Evolutionary conservation across 495 filamentous ascomycete species (phyloP), one percentile per base, ranked within the genome.

Genomic region (Aspergillus cavernicola): DNA sequence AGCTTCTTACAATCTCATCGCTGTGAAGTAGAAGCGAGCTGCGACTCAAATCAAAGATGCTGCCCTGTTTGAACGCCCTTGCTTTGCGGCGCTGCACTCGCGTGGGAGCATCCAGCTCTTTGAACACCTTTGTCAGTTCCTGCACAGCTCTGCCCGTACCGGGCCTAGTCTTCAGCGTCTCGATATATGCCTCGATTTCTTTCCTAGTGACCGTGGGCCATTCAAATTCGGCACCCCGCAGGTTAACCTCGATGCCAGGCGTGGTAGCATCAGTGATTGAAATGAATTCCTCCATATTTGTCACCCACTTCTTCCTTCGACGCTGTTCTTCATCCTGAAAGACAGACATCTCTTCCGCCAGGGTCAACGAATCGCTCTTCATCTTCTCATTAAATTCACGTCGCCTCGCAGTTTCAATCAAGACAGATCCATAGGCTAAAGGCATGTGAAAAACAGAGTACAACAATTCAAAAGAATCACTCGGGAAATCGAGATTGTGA

Each of bases 41-140:
- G 53, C 83, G 83, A 29, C 90, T 88, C 51, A 75, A 36, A 60
- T 97, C 93, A 59, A 97, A 91, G 11, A 99, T 79, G 60, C 92
- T 97, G 35, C 93, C 95, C 59, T 91, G 89, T 62, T 96, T 97
- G 78, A 99, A 97, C 0, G 89, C 90, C 61, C 91, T 95, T 33
- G 89, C 83, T 43, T 88, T 80, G 65, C 87, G 89, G 39, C 82
- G 79, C 60, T 84, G 81, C 62, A 89, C 87, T 56, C 84, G 85
- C 5, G 87, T 90, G 0, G 92, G 91, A 37, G 65, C 62, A 58
- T 81, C 81, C 23, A 92, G 57, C 23, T 76, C 75, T 43, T 82
- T 81, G 38, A 85, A 71, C 46, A 88, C 80, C 29, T 84, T 77
- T 16, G 86, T 80, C 24, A 91, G 66, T 31, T 93, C 89, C 52